These are phyloP conservation scores for Tylopilus rubrobrunneus DNA, from an alignment of 768 basidiomycete species.

Conservation along the genomic window DNA sequence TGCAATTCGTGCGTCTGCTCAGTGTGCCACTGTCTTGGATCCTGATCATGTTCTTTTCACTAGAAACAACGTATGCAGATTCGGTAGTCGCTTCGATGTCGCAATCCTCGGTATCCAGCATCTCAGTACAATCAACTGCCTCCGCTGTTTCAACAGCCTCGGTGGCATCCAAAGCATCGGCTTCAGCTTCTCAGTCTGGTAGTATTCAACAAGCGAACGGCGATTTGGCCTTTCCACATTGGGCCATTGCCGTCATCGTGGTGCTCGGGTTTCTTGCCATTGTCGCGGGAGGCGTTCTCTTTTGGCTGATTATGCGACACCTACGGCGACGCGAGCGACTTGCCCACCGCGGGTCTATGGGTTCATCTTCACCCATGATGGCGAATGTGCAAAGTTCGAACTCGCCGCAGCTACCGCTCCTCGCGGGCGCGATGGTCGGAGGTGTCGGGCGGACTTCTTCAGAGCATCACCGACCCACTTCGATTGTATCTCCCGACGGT, in stretches of 20 bases:
- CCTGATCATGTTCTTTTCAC: slow-evolving; percentile 7
- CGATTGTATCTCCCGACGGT: slow-evolving; percentile 60
- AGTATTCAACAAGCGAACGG: slow-evolving; percentile 42
- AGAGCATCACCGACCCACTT: slow-evolving; percentile 32
- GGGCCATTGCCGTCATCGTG: slow-evolving; percentile 90
- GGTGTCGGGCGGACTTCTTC: slow-evolving; percentile 29
- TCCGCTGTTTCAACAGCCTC: slow-evolving; percentile 38
- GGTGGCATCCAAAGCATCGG: slow-evolving; percentile 34
- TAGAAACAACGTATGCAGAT: slow-evolving; percentile 76
- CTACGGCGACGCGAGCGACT: slow-evolving; percentile 50
- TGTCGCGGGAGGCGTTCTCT: slow-evolving; percentile 59
- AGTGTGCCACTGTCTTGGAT: neutral
- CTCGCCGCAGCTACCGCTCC: slow-evolving; percentile 46
- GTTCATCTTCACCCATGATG: slow-evolving; percentile 83
- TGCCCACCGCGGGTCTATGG: slow-evolving; percentile 70
- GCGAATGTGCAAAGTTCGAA: slow-evolving; percentile 45
- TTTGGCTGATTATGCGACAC: slow-evolving; percentile 71
- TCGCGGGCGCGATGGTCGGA: slow-evolving; percentile 34
- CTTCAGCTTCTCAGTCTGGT: slow-evolving; percentile 28
- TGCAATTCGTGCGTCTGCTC: slow-evolving; percentile 68
- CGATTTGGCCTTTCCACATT: slow-evolving; percentile 63
- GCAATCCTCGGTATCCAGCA: slow-evolving; percentile 28
- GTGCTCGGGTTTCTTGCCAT: slow-evolving; percentile 84
- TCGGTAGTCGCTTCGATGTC: slow-evolving; percentile 58
- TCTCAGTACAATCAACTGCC: slow-evolving; percentile 12